These are phyloP conservation scores for Stentor coeruleus DNA, from an alignment of 73 alveolate genomes.

Conservation along the genomic window DNA sequence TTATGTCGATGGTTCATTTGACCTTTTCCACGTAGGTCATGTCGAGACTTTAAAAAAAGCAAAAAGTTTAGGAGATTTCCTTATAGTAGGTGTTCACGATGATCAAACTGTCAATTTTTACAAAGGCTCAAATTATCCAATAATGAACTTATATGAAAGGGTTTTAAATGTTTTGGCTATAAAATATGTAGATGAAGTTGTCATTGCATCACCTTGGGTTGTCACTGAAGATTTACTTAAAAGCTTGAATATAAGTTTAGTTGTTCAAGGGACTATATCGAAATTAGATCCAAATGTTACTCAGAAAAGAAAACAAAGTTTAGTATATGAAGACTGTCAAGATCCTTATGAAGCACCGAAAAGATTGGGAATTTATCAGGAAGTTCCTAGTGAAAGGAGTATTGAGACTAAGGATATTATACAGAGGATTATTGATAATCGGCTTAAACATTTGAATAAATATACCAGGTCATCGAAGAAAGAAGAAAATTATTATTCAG, in stretches of 20 bases:
- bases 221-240: constrained; percentile 79
- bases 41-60: constrained; percentile 81
- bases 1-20: constrained; percentile 92
- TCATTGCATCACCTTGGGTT: constrained; percentile 94
- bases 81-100: constrained; percentile 40
- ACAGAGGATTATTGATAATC: no score
- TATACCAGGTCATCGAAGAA: no score
- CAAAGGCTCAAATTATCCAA: constrained; percentile 48
- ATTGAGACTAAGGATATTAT: no score
- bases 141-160: constrained; percentile 88
- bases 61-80: constrained; percentile 46
- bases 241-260: constrained; percentile 65
- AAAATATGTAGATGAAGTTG: constrained; percentile 95
- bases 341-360: constrained; percentile 80
- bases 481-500: no score
- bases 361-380: constrained; percentile 60
- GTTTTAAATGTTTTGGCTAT: constrained; percentile 85
- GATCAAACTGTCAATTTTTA: constrained; percentile 19
- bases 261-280: constrained; percentile 61
- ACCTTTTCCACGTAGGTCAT: constrained; percentile 85
- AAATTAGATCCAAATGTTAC: no score
- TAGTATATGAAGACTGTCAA: constrained; percentile 29
- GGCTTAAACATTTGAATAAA: no score
- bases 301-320: constrained; percentile 26
- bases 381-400: no score